phyloP scores from a whole-genome alignment of 2,329 filamentous ascomycete genomes.

The Colletotrichum lentis region DNA sequence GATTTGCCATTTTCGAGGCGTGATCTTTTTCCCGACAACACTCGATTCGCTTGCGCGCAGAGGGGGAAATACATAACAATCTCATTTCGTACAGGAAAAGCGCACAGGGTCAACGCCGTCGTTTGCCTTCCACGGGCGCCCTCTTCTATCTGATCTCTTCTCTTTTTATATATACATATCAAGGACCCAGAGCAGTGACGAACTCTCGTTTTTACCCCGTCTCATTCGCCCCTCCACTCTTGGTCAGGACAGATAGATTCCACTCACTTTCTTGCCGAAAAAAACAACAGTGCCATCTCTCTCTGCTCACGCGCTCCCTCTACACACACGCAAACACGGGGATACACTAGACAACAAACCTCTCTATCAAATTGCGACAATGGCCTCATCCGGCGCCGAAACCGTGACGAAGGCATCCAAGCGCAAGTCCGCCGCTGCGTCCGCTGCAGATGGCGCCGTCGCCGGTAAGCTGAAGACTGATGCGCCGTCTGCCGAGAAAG shows the following conservation, averaged over 20 bases:
- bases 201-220: conserved; percentile 10
- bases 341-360: neutral
- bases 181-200: conserved; percentile 31
- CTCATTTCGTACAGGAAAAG: conserved; percentile 2
- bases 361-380: conserved; percentile 23
- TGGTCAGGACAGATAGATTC: conserved; percentile 30
- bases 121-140: neutral
- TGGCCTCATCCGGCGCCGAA: conserved; percentile 46
- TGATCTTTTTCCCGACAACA: conserved; percentile 34
- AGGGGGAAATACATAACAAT: conserved; percentile 13
- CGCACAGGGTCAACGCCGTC: neutral
- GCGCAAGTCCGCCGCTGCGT: conserved; percentile 37
- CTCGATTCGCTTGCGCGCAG: conserved; percentile 25
- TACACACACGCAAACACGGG: neutral
- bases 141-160: neutral
- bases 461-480: conserved; percentile 39
- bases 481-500: conserved; percentile 50
- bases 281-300: neutral
- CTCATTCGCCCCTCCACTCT: conserved; percentile 9
- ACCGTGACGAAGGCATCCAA: conserved; percentile 48
- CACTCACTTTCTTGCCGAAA: neutral
- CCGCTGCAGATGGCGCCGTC: conserved; percentile 40
- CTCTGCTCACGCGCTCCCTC: neutral
- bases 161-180: conserved; percentile 8
- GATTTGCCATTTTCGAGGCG: conserved; percentile 37